Conservation (phyloP, 495 filamentous ascomycete species). For the Tuber umbilicatum region DNA sequence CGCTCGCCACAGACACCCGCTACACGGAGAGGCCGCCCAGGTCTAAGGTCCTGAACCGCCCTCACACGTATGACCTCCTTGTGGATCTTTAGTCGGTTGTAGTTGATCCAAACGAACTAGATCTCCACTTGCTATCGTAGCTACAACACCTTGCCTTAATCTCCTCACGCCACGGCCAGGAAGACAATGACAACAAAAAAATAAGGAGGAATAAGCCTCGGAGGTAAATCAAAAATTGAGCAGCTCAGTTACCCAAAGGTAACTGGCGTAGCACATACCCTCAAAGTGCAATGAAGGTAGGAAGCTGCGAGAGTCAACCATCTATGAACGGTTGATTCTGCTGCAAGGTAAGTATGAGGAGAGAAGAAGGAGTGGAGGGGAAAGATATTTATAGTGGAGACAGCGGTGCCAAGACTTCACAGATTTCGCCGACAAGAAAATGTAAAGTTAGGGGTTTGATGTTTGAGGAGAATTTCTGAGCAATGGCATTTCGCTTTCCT, state of each 20-base stretch:
- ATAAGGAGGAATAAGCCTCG: too few species aligned
- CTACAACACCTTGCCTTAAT: not conserved
- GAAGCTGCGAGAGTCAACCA: not conserved
- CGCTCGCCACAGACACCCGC: not conserved
- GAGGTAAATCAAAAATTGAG: too few species aligned
- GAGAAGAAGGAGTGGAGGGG: not conserved
- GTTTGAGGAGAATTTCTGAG: too few species aligned
- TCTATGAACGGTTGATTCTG: not conserved
- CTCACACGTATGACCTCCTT: too few species aligned
- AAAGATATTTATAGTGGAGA: not conserved
- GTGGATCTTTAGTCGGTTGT: too few species aligned
- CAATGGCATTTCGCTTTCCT: not conserved
- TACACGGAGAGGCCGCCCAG: not conserved
- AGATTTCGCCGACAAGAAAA: not conserved
- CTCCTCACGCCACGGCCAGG: too few species aligned
- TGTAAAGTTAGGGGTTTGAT: too few species aligned
- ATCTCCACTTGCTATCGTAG: not conserved
- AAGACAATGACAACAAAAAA: too few species aligned
- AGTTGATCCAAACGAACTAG: not conserved
- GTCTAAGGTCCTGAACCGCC: not conserved
- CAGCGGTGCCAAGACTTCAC: not conserved
- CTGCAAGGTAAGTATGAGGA: too few species aligned
- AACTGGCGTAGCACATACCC: too few species aligned
- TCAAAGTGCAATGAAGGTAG: not conserved
- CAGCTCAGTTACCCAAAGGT: not conserved